Percentiles rank a stretch among this genome's conserved stretches.
Conservation (phyloP, 2,329 filamentous ascomycete species). For the Pseudopyricularia javanii region DNA sequence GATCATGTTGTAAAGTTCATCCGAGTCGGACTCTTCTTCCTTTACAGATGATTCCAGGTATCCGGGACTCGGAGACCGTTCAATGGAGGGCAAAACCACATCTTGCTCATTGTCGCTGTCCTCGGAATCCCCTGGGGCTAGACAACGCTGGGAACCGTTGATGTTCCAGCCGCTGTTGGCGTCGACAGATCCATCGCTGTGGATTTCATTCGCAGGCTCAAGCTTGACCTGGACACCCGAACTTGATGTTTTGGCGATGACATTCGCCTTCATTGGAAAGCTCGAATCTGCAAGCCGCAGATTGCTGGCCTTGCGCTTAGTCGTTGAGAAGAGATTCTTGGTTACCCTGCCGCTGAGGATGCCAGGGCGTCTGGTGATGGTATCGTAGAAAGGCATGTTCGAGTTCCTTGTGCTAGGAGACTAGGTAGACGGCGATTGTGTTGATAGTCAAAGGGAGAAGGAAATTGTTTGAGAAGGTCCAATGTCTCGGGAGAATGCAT, state of each 20-base stretch:
- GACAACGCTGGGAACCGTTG: background rate
- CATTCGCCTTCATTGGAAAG: background rate
- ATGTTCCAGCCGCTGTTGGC: background rate
- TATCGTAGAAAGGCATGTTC: background rate
- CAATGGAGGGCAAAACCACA: background rate
- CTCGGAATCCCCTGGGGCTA: background rate
- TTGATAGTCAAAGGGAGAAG: too few relatives aligned
- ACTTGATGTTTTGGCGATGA: background rate
- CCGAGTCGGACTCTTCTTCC: background rate
- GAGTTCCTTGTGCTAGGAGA: too few relatives aligned
- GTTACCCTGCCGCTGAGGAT: background rate
- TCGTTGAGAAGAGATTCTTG: background rate
- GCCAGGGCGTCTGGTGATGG: background rate
- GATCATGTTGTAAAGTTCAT: background rate
- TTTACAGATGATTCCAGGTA: background rate
- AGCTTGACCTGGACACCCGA: background rate
- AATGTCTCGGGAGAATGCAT: too few relatives aligned
- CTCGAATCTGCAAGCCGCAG: background rate
- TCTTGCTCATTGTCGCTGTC: background rate
- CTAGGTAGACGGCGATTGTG: too few relatives aligned
- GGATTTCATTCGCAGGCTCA: background rate
- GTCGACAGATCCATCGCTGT: background rate
- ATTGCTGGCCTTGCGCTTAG: background rate
- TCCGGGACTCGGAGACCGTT: background rate
- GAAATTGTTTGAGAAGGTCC: too few relatives aligned